These are phyloP conservation scores for Phytopythium ostracodes DNA, from an alignment of 352 stramenopile species.

Conservation along the genomic window DNA sequence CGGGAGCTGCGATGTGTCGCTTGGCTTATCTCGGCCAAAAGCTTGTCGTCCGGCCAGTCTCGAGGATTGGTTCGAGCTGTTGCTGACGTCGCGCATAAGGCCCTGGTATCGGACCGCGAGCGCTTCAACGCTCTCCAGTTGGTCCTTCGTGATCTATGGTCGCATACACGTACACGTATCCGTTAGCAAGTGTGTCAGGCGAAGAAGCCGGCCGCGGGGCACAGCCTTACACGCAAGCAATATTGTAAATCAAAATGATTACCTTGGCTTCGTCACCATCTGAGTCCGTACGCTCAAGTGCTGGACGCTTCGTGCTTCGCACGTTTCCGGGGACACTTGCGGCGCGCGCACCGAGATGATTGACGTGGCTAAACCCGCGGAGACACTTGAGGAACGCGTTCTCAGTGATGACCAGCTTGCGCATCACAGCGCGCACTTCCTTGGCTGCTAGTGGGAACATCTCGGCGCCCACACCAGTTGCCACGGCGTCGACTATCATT, in stretches of 20 bases:
- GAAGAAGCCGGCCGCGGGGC: too few relatives aligned
- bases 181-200: too few relatives aligned
- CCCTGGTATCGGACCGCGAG: background rate
- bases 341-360: background rate
- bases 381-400: constrained; percentile 68
- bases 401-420: constrained; percentile 35
- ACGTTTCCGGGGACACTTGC: background rate
- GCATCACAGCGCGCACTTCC: constrained; percentile 50
- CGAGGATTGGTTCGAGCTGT: background rate
- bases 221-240: too few relatives aligned
- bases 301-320: background rate
- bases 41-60: background rate
- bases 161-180: background rate
- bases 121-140: background rate
- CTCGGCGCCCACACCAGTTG: constrained; percentile 14
- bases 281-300: background rate
- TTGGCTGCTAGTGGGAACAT: constrained; percentile 21
- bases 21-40: background rate
- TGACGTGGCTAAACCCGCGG: constrained; percentile 22
- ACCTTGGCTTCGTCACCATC: background rate
- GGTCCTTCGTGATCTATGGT: background rate
- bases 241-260: too few relatives aligned
- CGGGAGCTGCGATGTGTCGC: background rate
- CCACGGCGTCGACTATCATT: constrained; percentile 30
- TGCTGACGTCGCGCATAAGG: background rate